Conservation (phyloP, 345 rosid species). For the Turritis glabra region DNA sequence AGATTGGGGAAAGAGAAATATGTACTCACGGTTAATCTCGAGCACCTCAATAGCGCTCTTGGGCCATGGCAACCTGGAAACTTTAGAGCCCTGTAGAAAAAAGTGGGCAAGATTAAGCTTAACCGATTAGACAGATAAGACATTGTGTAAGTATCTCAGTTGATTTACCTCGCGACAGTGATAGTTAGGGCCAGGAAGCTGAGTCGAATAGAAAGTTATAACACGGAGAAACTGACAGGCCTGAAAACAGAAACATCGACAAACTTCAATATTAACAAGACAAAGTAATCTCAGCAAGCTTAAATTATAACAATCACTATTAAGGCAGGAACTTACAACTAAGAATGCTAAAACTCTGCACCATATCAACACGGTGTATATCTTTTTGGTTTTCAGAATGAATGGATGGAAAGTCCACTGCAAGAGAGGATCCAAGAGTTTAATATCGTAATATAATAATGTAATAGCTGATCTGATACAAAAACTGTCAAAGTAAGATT, state of each 20-base stretch:
- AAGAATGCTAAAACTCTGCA: constrained; percentile 95
- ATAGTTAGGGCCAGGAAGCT: constrained; percentile 98
- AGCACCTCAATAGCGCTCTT: constrained; percentile 65
- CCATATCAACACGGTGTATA: constrained; percentile 96
- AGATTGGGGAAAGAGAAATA: background rate
- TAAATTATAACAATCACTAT: background rate
- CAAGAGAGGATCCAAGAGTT: constrained; percentile 30
- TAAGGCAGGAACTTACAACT: constrained; percentile 67
- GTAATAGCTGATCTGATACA: background rate
- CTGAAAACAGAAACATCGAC: constrained; percentile 44
- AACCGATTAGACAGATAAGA: background rate
- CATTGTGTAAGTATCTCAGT: background rate
- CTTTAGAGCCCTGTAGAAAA: constrained; percentile 68
- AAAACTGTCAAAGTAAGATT: background rate
- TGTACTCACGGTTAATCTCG: constrained; percentile 66
- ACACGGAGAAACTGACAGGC: constrained; percentile 87
- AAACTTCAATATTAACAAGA: constrained; percentile 12
- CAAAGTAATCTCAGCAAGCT: constrained; percentile 4
- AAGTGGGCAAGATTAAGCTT: constrained; percentile 10
- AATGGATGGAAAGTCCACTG: constrained; percentile 99
- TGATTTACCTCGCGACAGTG: constrained; percentile 89
- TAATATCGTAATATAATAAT: constrained; percentile 1
- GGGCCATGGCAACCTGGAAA: constrained; percentile 84
- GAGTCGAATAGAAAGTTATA: constrained; percentile 89
- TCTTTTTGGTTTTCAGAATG: constrained; percentile 86